phyloP scores from a whole-genome alignment of 768 basidiomycete species.

The Calvatia gigantea region DNA sequence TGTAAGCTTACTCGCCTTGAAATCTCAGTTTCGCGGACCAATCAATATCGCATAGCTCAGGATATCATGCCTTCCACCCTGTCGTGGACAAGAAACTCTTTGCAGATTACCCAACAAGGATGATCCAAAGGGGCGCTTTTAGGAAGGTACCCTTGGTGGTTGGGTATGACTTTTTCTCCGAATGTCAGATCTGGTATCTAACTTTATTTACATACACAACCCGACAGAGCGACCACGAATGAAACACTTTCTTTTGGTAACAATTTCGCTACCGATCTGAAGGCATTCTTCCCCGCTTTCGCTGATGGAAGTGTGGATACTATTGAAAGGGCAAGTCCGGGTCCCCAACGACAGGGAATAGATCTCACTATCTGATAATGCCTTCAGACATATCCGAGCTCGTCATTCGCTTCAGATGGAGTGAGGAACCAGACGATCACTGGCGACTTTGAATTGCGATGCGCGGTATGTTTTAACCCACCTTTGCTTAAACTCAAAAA shows the following conservation, averaged over 20 bases:
- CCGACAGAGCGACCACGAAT: conserved; percentile 49
- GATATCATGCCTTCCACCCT: conserved; percentile 48
- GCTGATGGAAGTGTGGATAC: conserved; percentile 34
- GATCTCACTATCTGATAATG: not conserved
- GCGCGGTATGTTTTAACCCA: conserved; percentile 45
- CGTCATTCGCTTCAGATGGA: conserved; percentile 37
- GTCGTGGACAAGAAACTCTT: conserved; percentile 53
- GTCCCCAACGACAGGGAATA: not conserved
- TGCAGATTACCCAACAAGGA: conserved; percentile 44
- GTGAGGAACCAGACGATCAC: conserved; percentile 44
- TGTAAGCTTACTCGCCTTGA: conserved; percentile 27
- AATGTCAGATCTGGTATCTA: not conserved
- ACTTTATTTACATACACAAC: not conserved
- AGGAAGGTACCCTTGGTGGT: conserved; percentile 53
- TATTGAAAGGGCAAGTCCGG: conserved; percentile 27
- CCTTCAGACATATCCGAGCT: conserved; percentile 37
- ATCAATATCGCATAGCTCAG: conserved; percentile 22
- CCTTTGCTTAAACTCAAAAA: too few relatives aligned
- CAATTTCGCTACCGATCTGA: conserved; percentile 33
- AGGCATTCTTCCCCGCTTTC: conserved; percentile 42
- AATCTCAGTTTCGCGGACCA: not conserved
- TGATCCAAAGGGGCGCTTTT: conserved; percentile 42
- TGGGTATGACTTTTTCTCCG: conserved; percentile 35
- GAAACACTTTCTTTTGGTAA: conserved; percentile 48
- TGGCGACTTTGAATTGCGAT: conserved; percentile 47